Conservation (phyloP, 2,329 filamentous ascomycete species). For the Fragosphaeria purpurea region DNA sequence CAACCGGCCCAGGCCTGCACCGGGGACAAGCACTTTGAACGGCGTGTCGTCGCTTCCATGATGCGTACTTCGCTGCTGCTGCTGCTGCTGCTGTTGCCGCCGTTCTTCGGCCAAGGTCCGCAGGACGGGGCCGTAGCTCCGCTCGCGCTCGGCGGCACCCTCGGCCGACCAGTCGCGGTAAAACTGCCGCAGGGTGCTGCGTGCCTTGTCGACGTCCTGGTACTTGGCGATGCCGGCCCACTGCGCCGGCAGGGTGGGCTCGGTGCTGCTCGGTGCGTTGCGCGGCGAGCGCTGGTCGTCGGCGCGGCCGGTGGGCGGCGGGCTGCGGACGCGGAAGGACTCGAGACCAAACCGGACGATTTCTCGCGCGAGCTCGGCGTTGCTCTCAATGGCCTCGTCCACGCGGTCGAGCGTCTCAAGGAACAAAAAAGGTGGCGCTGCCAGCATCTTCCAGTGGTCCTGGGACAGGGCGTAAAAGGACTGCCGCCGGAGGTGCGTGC, state of each 20-base stretch:
- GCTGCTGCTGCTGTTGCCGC: constrained; percentile 5
- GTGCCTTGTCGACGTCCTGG: constrained; percentile 77
- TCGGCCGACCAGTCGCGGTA: constrained; percentile 89
- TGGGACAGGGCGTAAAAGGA: constrained; percentile 87
- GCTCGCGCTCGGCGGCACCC: constrained; percentile 62
- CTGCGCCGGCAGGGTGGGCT: constrained; percentile 41
- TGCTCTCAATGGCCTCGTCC: constrained; percentile 81
- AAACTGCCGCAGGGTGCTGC: constrained; percentile 85
- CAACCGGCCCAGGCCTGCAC: constrained; percentile 77
- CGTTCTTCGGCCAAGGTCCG: constrained; percentile 47
- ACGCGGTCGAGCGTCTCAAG: constrained; percentile 67
- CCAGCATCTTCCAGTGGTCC: constrained; percentile 73
- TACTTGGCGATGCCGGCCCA: constrained; percentile 62
- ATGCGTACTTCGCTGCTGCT: no score
- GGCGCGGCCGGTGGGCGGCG: constrained; percentile 16
- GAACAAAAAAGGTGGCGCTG: constrained; percentile 71
- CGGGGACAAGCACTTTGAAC: constrained; percentile 70
- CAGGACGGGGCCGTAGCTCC: constrained; percentile 67
- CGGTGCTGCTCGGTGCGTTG: constrained; percentile 20
- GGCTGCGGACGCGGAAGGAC: constrained; percentile 47
- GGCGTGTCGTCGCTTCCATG: constrained; percentile 20
- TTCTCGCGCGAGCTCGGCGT: constrained; percentile 69
- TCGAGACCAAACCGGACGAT: constrained; percentile 63
- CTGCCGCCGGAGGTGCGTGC: constrained; percentile 81
- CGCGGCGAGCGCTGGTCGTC: neutral